These are phyloP conservation scores for Aspergillus sp. DNA, from an alignment of 2,329 filamentous ascomycete species.

Conservation along the genomic window DNA sequence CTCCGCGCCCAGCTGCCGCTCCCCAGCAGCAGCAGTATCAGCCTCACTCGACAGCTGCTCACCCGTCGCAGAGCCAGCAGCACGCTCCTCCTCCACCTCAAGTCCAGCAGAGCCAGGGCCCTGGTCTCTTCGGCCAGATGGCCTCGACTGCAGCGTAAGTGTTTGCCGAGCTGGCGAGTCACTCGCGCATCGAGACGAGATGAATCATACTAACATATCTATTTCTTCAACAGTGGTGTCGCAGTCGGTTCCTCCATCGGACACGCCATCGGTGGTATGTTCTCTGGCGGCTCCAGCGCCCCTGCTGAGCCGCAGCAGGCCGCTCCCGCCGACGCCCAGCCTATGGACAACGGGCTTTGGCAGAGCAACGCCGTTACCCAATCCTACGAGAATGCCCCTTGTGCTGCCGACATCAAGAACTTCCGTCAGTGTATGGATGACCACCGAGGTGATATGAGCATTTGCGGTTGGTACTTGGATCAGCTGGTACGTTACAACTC, in stretches of 20 bases:
- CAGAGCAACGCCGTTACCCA: slow-evolving; percentile 45
- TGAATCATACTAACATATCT: slow-evolving; percentile 3
- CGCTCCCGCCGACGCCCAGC: slow-evolving; percentile 49
- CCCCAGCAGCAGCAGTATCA: slow-evolving; percentile 58
- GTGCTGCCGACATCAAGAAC: slow-evolving; percentile 68
- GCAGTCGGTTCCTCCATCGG: slow-evolving; percentile 93
- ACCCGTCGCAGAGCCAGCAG: slow-evolving; percentile 42
- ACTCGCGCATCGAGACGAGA: neutral
- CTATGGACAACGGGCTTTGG: slow-evolving; percentile 43
- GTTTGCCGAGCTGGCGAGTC: slow-evolving; percentile 3
- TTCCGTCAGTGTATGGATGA: slow-evolving; percentile 98
- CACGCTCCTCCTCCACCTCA: slow-evolving; percentile 42
- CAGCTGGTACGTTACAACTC: slow-evolving; percentile 56
- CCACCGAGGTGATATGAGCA: slow-evolving; percentile 85
- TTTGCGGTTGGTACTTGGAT: slow-evolving; percentile 97
- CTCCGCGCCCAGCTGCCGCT: slow-evolving; percentile 49
- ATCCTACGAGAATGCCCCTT: slow-evolving; percentile 52
- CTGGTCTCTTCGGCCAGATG: slow-evolving; percentile 93
- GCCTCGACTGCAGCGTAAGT: slow-evolving; percentile 95
- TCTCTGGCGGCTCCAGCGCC: slow-evolving; percentile 64
- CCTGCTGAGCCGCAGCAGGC: slow-evolving; percentile 47
- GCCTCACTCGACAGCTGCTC: slow-evolving; percentile 61
- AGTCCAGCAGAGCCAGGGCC: slow-evolving; percentile 53
- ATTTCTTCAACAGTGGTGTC: slow-evolving; percentile 64
- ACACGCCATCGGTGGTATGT: slow-evolving; percentile 85